phyloP scores from a whole-genome alignment of 495 filamentous ascomycete species.

The Penicillium cosmopolitanum region DNA sequence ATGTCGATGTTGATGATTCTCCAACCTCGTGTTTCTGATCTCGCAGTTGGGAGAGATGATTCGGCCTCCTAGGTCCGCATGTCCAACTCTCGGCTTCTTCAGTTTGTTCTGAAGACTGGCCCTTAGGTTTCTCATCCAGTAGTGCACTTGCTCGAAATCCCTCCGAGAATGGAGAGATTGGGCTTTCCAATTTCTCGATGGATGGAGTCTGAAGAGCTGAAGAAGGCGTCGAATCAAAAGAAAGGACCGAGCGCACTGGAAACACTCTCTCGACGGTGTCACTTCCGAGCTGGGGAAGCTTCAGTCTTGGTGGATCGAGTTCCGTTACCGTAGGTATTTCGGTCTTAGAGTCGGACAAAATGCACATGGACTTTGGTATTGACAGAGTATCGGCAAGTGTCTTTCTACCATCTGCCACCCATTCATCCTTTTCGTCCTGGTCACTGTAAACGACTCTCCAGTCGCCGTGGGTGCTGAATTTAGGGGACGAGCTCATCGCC shows the following conservation, averaged over 20 bases:
- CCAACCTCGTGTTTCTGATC: conserved; percentile 5
- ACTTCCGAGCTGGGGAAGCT: conserved; percentile 26
- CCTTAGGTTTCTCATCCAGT: conserved; percentile 4
- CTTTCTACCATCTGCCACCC: conserved; percentile 8
- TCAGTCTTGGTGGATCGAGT: conserved; percentile 21
- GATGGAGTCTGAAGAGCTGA: conserved; percentile 31
- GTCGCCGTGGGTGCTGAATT: conserved; percentile 14
- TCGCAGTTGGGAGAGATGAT: not conserved
- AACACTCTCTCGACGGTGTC: conserved; percentile 30
- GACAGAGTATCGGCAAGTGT: conserved; percentile 16
- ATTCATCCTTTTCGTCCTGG: conserved; percentile 12
- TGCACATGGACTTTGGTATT: conserved; percentile 27
- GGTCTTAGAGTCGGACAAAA: conserved; percentile 29
- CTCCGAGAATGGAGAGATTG: conserved; percentile 24
- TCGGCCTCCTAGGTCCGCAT: conserved; percentile 3
- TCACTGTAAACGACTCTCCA: conserved; percentile 26
- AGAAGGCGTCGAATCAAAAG: conserved; percentile 29
- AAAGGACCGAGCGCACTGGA: conserved; percentile 30
- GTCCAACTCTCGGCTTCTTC: not conserved
- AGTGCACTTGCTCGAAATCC: conserved; percentile 2
- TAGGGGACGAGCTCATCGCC: conserved; percentile 11
- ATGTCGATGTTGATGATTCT: not conserved
- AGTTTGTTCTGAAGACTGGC: not conserved
- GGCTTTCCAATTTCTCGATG: conserved; percentile 26
- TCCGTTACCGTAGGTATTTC: conserved; percentile 25